Base-by-base conservation (phyloP, 306 rosid genomes). In the Lithocarpus polystachyus region DNA sequence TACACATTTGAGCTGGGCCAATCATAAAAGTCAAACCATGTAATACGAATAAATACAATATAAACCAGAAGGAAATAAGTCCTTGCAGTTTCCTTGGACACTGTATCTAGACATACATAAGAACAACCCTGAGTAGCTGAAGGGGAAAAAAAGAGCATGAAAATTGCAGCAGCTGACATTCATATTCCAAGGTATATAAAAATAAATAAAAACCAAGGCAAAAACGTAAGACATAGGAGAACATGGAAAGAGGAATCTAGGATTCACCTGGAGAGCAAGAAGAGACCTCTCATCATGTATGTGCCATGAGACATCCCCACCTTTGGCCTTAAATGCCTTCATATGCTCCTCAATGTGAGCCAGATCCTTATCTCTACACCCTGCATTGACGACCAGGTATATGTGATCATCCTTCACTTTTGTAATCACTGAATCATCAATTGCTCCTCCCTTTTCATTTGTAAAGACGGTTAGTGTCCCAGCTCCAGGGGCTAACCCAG, bases 241-340 rank as follows among this genome's bases (percentile, higher is more conserved):
- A 71, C 73, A 76, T 56, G 56, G 17, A 72, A 15, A 65, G 56
- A 29, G 45, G 77, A 14, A 18, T 65, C 15, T 60, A 69, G 68
- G 61, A 82, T 72, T 80, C 62, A 92, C 98, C 97, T 92, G 97
- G 11, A 94, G 91, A 59, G 98, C 97, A 60, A 94, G 89, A 68
- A 94, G 97, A 68, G 97, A 90, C 84, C 98, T 89, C 89, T 94
- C 98, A 71, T 94, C 98, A 52, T 94, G 98, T 78, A 94, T 90
- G 82, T 92, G 97, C 97, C 98, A 94, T 5, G 97, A 90, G 73
- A 92, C 97, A 76, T 94, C 97, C 48, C 98, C 98, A 11, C 98
- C 98, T 89, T 92, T 94, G 78, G 94, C 93, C 90, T 94, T 92
- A 91, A 92, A 94, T 45, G 92, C 94, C 87, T 90, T 94, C 97